Percentiles rank a stretch among this genome's conserved stretches.
phyloP scores from a whole-genome alignment of 1,284 basidiomycete genomes.

The Athelia sp. region DNA sequence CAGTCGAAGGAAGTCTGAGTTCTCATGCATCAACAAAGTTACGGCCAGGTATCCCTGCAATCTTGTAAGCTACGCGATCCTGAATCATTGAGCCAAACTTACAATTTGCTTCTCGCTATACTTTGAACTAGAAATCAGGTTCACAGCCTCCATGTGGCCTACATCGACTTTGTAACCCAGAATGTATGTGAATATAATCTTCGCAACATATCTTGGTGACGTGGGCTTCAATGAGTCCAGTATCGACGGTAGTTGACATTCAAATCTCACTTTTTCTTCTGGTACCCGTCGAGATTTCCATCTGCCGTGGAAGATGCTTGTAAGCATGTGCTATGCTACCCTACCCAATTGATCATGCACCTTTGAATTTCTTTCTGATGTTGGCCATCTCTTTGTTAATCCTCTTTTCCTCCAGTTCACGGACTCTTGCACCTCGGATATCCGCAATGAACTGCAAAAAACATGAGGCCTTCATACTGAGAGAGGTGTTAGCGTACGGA shows the following conservation, averaged over 20 bases:
- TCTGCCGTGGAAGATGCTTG: constrained; percentile 44
- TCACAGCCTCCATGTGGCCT: constrained; percentile 99
- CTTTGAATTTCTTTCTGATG: constrained; percentile 98
- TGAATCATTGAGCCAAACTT: constrained; percentile 25
- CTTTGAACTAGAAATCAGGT: constrained; percentile 92
- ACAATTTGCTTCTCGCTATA: constrained; percentile 99
- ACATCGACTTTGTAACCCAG: constrained; percentile 98
- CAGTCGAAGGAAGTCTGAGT: constrained; percentile 91
- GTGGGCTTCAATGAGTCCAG: constrained; percentile 8
- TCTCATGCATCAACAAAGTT: constrained; percentile 97
- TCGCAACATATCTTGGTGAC: constrained; percentile 74
- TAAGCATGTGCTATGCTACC: background rate
- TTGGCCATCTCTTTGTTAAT: constrained; percentile 99
- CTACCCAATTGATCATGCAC: constrained; percentile 30
- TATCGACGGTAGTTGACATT: constrained; percentile 11
- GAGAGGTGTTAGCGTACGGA: constrained; percentile 25
- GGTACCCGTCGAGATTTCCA: constrained; percentile 95
- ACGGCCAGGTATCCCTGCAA: constrained; percentile 92
- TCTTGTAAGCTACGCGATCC: constrained; percentile 2
- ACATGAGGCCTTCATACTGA: constrained; percentile 7
- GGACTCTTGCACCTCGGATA: constrained; percentile 86
- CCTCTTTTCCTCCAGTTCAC: constrained; percentile 91
- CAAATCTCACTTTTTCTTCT: constrained; percentile 89
- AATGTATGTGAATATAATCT: constrained; percentile 99
- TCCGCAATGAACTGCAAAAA: constrained; percentile 89